phyloP scores from a whole-genome alignment of 192 early-diverging fungal genomes.

The Backusella liffmaniae region DNA sequence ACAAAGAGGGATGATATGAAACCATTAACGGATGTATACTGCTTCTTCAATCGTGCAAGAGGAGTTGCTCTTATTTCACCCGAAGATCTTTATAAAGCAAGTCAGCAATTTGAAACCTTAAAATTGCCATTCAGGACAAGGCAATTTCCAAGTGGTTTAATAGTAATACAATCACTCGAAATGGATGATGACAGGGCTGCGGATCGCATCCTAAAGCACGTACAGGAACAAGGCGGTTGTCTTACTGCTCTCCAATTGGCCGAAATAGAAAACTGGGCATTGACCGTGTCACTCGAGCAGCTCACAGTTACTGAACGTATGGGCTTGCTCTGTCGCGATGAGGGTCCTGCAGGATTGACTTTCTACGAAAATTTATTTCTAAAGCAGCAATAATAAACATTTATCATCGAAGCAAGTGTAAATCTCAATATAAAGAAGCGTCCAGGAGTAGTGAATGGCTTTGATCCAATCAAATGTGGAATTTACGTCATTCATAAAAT shows the following conservation, averaged over 20 bases:
- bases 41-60: conserved; percentile 92
- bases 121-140: conserved; percentile 73
- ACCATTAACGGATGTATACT: conserved; percentile 88
- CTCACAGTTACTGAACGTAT: conserved; percentile 76
- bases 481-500: too few species aligned
- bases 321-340: conserved; percentile 85
- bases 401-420: too few species aligned
- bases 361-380: conserved; percentile 79
- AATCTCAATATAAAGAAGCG: too few species aligned
- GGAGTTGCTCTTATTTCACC: conserved; percentile 92
- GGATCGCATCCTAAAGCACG: conserved; percentile 49
- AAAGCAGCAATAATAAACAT: background rate
- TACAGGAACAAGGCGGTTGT: conserved; percentile 46
- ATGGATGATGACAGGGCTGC: conserved; percentile 71
- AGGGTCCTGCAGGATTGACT: conserved; percentile 77
- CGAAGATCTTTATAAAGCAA: conserved; percentile 84
- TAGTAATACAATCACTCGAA: conserved; percentile 67
- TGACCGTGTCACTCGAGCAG: conserved; percentile 65
- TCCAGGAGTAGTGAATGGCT: too few species aligned
- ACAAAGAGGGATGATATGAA: conserved; percentile 69
- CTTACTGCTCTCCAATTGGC: conserved; percentile 76
- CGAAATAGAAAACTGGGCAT: conserved; percentile 51
- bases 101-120: conserved; percentile 63
- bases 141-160: conserved; percentile 77
- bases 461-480: too few species aligned